Base-by-base conservation (phyloP, 2,329 filamentous ascomycete genomes). In the Mycocentrospora acerina region DNA sequence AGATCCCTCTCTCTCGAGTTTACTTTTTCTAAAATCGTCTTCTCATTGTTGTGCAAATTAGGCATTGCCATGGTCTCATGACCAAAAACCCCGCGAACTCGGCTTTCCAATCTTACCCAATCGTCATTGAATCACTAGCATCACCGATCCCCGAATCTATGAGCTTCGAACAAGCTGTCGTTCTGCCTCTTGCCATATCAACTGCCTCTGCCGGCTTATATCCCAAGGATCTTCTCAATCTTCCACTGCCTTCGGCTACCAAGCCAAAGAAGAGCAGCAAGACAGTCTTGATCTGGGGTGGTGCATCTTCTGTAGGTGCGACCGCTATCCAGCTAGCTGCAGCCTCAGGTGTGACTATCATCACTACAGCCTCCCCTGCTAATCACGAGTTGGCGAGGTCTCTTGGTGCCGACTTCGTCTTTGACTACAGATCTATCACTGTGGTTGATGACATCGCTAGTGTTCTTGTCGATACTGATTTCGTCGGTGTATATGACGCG, bases 371-470 rank as follows among this genome's bases (percentile, higher is more conserved):
- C 29, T 42, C 35, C 5, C 47, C 51, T n/a, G 43, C 35, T 9
- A 46, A 54, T 25, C 47, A 51, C 19, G 44, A 47, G 17, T 37
- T 46, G 3, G 40, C 44, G 8, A 49, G 49, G 19, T 37, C 37
- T 1, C 15, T 40, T 11, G 52, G 45, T 17, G 50, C 54, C 12
- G n/a, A 40, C 14, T 33, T 39, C 14, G 36, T 48, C 26, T 42
- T 53, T 48, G 72, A 78, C 58, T 78, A 79, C 62, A 64, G 61
- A 18, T 66, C 67, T 15, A 58, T 68, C 0, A 64, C 64, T n/a
- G 67, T 65, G 24, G 62, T 64, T 1, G 54, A 61, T 22, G 62
- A 73, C 27, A 77, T 79, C 57, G 39, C 28, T 14, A 15, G 28
- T 3, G 38, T 24, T n/a, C 35, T 16, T 10, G 60, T 62, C 7